Conservation (phyloP, 257 asterid species). For the Catharanthus roseus region DNA sequence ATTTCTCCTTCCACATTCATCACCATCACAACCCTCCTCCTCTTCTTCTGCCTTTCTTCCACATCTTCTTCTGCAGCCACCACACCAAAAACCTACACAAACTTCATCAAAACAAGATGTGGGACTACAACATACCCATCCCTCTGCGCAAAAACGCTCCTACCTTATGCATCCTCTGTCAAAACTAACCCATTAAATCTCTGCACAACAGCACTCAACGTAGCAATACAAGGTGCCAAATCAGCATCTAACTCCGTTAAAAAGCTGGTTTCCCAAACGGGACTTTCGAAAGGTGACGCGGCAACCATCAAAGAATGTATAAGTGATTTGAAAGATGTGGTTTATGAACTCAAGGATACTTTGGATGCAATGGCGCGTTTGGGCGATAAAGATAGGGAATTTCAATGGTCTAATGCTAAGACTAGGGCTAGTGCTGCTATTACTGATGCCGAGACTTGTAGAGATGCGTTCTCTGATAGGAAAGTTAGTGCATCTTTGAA, state of each 20-base stretch:
- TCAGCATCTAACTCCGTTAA: constrained; percentile 32
- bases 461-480: constrained; percentile 38
- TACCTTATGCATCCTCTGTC: constrained; percentile 48
- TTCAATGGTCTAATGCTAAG: constrained; percentile 58
- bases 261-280: constrained; percentile 17
- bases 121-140: constrained; percentile 41
- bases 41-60: constrained; percentile 13
- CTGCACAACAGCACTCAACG: constrained; percentile 49
- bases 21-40: neutral
- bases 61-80: constrained; percentile 16
- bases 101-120: constrained; percentile 45
- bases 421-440: constrained; percentile 78
- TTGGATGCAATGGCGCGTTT: constrained; percentile 41
- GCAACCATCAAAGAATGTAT: constrained; percentile 50
- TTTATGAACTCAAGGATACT: constrained; percentile 51
- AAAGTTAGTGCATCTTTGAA: constrained; percentile 27
- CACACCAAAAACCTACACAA: constrained; percentile 9
- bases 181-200: constrained; percentile 36
- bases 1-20: neutral
- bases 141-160: constrained; percentile 45
- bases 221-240: constrained; percentile 33
- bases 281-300: constrained; percentile 27
- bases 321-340: constrained; percentile 50
- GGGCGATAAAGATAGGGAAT: constrained; percentile 33
- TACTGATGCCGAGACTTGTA: constrained; percentile 63